Evolutionary conservation across 2,329 filamentous ascomycete genomes (phyloP), one percentile per base, ranked within the genome.

Genomic region (Didymella segeticola): DNA sequence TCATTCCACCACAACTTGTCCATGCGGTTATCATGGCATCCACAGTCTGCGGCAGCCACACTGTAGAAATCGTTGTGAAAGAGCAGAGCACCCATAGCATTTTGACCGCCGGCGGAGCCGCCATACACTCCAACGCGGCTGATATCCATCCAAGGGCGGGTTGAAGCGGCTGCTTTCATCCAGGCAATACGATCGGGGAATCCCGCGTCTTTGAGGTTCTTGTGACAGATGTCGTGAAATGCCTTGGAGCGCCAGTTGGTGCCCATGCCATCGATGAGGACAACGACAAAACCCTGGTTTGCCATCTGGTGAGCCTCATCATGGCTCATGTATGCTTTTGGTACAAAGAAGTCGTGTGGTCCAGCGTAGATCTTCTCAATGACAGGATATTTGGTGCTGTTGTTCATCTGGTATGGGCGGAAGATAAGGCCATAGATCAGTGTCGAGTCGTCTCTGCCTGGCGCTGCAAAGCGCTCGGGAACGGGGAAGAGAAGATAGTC

Each of bases 1-100:
- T 69, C 66, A 34, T 67, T 67, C 66, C 66, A 68, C 64, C 61
- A 64, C 12, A 67, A 17, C 49, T 68, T 69, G 42, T 69, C 66
- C 65, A 69, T 69, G 27, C 66, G 61, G 20, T 68, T 67, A 30
- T 69, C 66, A 36, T 69, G 66, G 37, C 66, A 68, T 56, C 66
- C 66, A 23, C 61, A 63, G 43, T 67, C 62, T 37, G 66, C 65
- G 14, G 53, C 60, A 9, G 59, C 66, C 36, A 56, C 66, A 31
- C 61, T 67, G 58, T 69, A 69, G 42, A 69, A 68, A 31, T 67
- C 64, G 39, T 61, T 61, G 27, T 69, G 62, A 50, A 61, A 68
- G 34, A 69, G 62, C 5, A 69, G 56, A 29, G 66, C 66, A 33
- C 46, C 59, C 60, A 67, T 61, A 10, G 65, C 64, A 38, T 62